A percentile compares a stretch with the other conserved stretches of the same genome.
These are phyloP conservation scores for Plasmodium vinckei DNA, from an alignment of 169 alveolate genomes.

Conservation along the genomic window DNA sequence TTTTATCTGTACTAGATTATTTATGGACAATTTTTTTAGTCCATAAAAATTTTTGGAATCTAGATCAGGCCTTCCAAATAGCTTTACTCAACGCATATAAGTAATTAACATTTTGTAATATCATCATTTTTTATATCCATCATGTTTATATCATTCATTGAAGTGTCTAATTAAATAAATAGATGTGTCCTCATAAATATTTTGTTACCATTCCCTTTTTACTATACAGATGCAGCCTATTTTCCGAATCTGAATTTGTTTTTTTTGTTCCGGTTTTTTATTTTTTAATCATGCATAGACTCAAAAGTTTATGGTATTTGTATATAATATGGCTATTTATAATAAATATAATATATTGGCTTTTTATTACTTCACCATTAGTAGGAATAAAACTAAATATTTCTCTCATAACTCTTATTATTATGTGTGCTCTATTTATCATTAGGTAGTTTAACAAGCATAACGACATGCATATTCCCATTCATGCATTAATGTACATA, in stretches of 20 bases:
- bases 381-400: slow-evolving; percentile 40
- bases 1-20: slow-evolving; percentile 30
- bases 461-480: not conserved
- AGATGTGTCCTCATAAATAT: not conserved
- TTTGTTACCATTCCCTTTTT: not conserved
- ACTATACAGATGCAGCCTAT: slow-evolving; percentile 23
- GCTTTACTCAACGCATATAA: slow-evolving; percentile 12
- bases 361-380: not conserved
- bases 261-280: slow-evolving; percentile 40
- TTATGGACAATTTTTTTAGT: slow-evolving; percentile 66
- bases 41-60: slow-evolving; percentile 50
- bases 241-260: slow-evolving; percentile 28
- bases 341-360: slow-evolving; percentile 48
- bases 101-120: not conserved
- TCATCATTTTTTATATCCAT: not conserved
- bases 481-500: no score
- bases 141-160: not conserved
- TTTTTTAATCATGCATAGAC: slow-evolving; percentile 50
- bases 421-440: slow-evolving; percentile 32
- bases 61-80: not conserved
- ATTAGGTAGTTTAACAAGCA: slow-evolving; percentile 16
- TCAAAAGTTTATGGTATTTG: slow-evolving; percentile 62
- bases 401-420: slow-evolving; percentile 19
- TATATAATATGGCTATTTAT: slow-evolving; percentile 25
- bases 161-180: not conserved